Evolutionary conservation across 192 early-diverging fungal genomes (phyloP), one percentile per base, ranked within the genome.

Genomic region (Coemansia sp.): DNA sequence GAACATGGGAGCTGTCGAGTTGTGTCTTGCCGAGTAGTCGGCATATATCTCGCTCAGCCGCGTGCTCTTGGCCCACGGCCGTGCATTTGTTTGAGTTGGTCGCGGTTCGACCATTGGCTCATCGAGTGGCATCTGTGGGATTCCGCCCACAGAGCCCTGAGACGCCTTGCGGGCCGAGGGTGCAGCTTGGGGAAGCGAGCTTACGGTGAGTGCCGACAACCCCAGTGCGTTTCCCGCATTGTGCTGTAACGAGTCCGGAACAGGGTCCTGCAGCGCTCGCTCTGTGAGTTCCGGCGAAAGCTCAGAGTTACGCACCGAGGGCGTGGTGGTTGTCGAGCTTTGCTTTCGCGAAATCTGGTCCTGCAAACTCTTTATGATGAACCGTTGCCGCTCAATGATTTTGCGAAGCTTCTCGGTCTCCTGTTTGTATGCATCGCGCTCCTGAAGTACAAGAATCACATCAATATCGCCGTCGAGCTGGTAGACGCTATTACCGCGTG

Each of bases 321-420:
- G 78, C n/a, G 78, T 75, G 60, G 61, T 69, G 51, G 51, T 57
- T 25, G 69, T 27, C 14, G 79, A 23, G 66, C 69, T 61, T 60
- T 66, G 79, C 57, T 72, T 75, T 19, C 79, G 79, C 19, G 66
- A 45, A 55, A 81, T 60, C 62, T 81, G 79, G 65, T 88, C 87
- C 83, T 94, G 91, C 58, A 96, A 82, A 56, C 93, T 88, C 60
- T 91, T 88, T 58, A 96, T 95, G 58, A 94, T 91, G 47, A 83
- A 70, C 53, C 92, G 81, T 80, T 96, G 94, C 60, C 91, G 89
- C 67, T 96, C 94, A 65, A 95, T 92, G 60, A 95, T 89, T 71
- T 90, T 91, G 91, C 93, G 94, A 23, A 96, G 84, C 61, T 90
- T 88, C 29, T 89, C 90, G 58, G 94, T 94, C 70, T 96, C 92